Base-by-base conservation (phyloP, 371 early-diverging fungal species). In the Aphelidium insulamus region DNA sequence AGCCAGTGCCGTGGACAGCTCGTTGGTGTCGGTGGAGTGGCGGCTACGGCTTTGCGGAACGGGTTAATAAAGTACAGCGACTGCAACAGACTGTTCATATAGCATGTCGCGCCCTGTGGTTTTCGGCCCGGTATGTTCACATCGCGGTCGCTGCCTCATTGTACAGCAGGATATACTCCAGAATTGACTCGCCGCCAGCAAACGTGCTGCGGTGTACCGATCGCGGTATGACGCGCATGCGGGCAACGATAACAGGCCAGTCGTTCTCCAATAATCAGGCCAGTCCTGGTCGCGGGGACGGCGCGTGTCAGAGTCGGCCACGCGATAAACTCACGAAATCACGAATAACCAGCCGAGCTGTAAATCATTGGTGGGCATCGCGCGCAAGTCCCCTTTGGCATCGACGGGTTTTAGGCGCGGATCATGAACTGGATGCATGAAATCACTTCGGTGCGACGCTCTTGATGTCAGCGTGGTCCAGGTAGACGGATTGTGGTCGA, bases 41-140 rank as follows among this genome's bases (percentile, higher is more conserved):
- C 72, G 66, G 44, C 90, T 30, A 78, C 61, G 38, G 85, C 74
- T 39, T 79, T 79, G 37, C 90, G 73, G 56, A 99, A 97, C 49
- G 72, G 69, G 41, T 78, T 84, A 16, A 97, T 95, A 44, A 85
- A 86, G 52, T 78, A 97, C 10, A 98, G 66, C 3, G 92, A 84
- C 54, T 99, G 99, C 21, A 98, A 66, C 10, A 98, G 62, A 28
- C 97, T 88, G 63, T 97, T 98, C 82, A 97, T 85, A 52, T 99
- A 99, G 61, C 99, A 97, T 0, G 99, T 98, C 1, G 98, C 98
- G 8, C 98, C 99, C 50, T 97, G 91, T n/a, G 53, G 97, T 98
- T 34, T 73, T 72, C 37, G 98, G 55, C 0, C 98, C 99, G 16
- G 91, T 81, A 49, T 64, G 80, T 7, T 95, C 94, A 6, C 92